Base-by-base conservation (phyloP, 768 basidiomycete genomes). In the Serendipita sp. region DNA sequence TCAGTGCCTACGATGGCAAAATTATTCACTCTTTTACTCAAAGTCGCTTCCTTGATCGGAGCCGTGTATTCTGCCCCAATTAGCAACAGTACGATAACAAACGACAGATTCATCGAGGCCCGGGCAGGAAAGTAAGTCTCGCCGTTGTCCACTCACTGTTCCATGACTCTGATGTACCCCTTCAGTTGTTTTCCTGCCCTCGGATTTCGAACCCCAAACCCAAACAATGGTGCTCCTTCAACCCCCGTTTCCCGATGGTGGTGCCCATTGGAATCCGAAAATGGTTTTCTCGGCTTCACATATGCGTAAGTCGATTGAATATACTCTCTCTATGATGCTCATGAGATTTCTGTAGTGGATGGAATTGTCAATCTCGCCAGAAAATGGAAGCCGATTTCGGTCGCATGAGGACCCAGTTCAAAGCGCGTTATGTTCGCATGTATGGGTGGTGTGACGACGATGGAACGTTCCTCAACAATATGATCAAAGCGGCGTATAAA, bases 351-450 rank as follows among this genome's bases (percentile, higher is more conserved):
- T n/a, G n/a, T n/a, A n/a, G n/a, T n/a, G 26, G 14, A 14, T 13
- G 26, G 14, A 26, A 28, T 28, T 51, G 48, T 26, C 48, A 9
- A 28, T 51, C 48, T 24, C 14, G 11, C 13, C 16, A 26, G 13
- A 51, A 13, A 11, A 14, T 51, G 11, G 11, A 14, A 13, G 9
- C 48, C 9, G 48, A 51, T 24, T 51, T 51, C 9, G 26, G 14
- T 9, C 16, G 48, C 45, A 65, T 65, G 64, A 41, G 41, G 22
- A 42, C 33, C 31, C 22, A 56, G 31, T 65, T 26, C 53, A 42
- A 42, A n/a, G 64, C 64, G 2, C 64, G 64, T 31, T 65, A 65
- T 56, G 62, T 65, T 3, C 61, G 64, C 7, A 22, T 65, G 20
- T 65, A 65, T 48, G 64, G 61, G 38, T 42, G 38, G 16, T 65